A percentile compares a stretch with the other conserved stretches of the same genome.
Evolutionary conservation across 2,329 filamentous ascomycete species (phyloP).

Genomic region (Ambrosiella cleistominuta): DNA sequence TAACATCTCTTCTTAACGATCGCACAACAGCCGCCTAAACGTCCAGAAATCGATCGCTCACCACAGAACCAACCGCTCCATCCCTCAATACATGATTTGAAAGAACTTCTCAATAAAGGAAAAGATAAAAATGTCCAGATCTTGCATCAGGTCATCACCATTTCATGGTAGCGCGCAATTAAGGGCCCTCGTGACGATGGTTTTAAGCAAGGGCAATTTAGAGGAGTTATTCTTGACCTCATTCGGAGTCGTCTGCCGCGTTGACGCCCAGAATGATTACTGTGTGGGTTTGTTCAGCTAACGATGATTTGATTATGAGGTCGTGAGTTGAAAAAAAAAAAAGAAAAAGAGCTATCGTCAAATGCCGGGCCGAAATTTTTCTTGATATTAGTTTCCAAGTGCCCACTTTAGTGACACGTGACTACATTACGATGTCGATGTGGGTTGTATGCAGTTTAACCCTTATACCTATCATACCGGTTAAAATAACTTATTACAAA

Average conservation of each 20-base stretch:
- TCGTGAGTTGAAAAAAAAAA: conserved; percentile 23
- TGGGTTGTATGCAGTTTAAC: background rate
- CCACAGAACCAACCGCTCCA: background rate
- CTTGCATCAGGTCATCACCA: conserved; percentile 52
- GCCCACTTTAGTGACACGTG: background rate
- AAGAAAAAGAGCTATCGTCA: conserved; percentile 14
- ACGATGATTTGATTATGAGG: conserved; percentile 28
- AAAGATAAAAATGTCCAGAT: conserved; percentile 28
- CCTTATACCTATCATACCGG: background rate
- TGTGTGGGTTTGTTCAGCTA: conserved; percentile 17
- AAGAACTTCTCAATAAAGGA: background rate
- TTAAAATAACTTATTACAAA: no score
- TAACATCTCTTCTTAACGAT: background rate
- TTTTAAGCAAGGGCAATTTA: conserved; percentile 43
- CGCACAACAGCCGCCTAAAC: background rate
- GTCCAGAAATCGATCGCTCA: conserved; percentile 1
- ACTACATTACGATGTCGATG: background rate
- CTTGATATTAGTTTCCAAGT: conserved; percentile 4
- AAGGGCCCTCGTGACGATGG: conserved; percentile 48
- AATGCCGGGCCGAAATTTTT: background rate
- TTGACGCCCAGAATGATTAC: conserved; percentile 17
- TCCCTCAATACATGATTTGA: background rate
- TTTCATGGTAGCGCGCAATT: conserved; percentile 40
- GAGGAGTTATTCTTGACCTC: conserved; percentile 38
- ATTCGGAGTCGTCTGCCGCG: conserved; percentile 31